Evolutionary conservation across 805 yeast genomes (phyloP).

Genomic region (Starmerella powellii): DNA sequence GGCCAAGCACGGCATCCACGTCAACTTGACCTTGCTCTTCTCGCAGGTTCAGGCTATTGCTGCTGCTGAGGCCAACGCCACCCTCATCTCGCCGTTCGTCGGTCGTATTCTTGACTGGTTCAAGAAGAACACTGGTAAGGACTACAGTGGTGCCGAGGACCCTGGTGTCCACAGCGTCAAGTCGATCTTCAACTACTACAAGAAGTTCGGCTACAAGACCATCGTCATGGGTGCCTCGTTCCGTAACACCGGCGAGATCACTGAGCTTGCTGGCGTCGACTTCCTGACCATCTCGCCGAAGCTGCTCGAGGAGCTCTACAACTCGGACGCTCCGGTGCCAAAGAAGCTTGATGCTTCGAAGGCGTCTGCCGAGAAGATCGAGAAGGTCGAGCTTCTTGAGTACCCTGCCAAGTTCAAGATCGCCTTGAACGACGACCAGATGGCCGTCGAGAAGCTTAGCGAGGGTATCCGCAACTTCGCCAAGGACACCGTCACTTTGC

Average conservation of each 20-base stretch:
- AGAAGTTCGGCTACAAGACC: constrained; percentile 90
- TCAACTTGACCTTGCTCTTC: constrained; percentile 89
- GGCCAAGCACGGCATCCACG: constrained; percentile 78
- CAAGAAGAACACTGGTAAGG: constrained; percentile 86
- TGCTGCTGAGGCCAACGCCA: constrained; percentile 93
- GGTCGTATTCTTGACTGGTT: constrained; percentile 99
- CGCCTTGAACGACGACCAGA: constrained; percentile 85
- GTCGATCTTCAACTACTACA: constrained; percentile 89
- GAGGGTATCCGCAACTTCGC: constrained; percentile 98
- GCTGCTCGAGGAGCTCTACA: constrained; percentile 75
- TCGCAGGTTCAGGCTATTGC: constrained; percentile 97
- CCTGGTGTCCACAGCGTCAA: constrained; percentile 95
- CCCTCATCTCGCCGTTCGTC: constrained; percentile 95
- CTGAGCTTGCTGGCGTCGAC: constrained; percentile 94
- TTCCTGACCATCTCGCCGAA: constrained; percentile 90
- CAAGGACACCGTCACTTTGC: constrained; percentile 74
- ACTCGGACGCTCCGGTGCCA: constrained; percentile 71
- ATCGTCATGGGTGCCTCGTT: constrained; percentile 99
- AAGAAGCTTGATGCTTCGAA: constrained; percentile 57
- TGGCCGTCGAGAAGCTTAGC: constrained; percentile 95
- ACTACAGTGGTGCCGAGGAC: constrained; percentile 66
- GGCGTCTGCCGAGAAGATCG: constrained; percentile 43
- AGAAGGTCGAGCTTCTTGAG: constrained; percentile 69
- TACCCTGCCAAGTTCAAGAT: constrained; percentile 87
- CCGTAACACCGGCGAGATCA: constrained; percentile 93